Evolutionary conservation across 2,329 filamentous ascomycete genomes (phyloP).

Genomic region (Ophiostoma novo-ulmi): DNA sequence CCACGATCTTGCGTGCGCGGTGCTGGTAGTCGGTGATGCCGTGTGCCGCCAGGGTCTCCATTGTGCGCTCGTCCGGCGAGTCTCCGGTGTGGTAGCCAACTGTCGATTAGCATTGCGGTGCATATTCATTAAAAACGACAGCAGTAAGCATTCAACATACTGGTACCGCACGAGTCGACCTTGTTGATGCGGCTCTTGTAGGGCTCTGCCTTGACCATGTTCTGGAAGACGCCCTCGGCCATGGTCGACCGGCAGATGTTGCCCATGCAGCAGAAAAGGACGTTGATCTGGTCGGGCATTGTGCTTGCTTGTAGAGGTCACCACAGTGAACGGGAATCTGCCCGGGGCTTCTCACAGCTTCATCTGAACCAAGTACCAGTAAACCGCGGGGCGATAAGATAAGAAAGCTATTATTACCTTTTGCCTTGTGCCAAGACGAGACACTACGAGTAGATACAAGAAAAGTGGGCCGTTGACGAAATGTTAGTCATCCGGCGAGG

Average conservation of each 20-base stretch:
- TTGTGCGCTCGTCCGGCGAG: slow-evolving; percentile 74
- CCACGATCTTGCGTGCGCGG: slow-evolving; percentile 61
- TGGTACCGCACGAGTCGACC: slow-evolving; percentile 85
- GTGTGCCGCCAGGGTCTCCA: slow-evolving; percentile 68
- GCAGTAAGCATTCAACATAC: slow-evolving; percentile 16
- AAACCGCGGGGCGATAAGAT: slow-evolving; percentile 12
- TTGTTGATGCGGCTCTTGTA: slow-evolving; percentile 56
- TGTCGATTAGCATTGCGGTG: slow-evolving; percentile 29
- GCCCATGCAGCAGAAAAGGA: slow-evolving; percentile 93
- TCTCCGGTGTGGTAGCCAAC: slow-evolving; percentile 78
- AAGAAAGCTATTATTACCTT: neutral
- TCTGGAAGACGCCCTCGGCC: slow-evolving; percentile 89
- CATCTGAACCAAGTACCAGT: neutral
- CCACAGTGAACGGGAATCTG: neutral
- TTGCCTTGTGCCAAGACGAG: neutral
- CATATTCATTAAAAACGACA: too few species aligned
- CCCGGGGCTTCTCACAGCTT: neutral
- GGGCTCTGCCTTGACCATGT: slow-evolving; percentile 57
- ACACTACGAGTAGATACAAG: neutral
- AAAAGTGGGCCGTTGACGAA: neutral
- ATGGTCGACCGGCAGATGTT: slow-evolving; percentile 95
- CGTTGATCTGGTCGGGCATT: slow-evolving; percentile 49
- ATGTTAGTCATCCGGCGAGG: slow-evolving; percentile 10
- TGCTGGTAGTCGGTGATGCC: slow-evolving; percentile 75
- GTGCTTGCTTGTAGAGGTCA: neutral